Evolutionary conservation across 139 green algal genomes (phyloP).

Genomic region (Micromonas pusilla): DNA sequence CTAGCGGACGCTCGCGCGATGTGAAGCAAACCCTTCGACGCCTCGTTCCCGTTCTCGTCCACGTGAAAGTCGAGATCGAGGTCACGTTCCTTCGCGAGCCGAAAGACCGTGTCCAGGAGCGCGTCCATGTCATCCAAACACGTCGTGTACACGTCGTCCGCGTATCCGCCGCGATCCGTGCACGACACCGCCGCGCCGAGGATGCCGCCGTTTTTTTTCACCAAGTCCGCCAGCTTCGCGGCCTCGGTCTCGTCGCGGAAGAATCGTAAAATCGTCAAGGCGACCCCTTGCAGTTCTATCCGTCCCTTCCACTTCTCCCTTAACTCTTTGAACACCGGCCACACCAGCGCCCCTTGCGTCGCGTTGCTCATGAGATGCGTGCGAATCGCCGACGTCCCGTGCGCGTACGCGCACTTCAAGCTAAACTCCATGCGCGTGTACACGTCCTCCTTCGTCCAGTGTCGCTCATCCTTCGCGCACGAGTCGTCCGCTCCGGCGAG

Average conservation of each 20-base stretch:
- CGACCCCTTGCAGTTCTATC: conserved; percentile 56
- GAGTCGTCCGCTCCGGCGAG: conserved; percentile 55
- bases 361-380: conserved; percentile 66
- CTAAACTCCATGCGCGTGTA: conserved; percentile 65
- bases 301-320: conserved; percentile 36
- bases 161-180: conserved; percentile 49
- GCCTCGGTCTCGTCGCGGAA: conserved; percentile 50
- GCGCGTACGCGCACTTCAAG: conserved; percentile 56
- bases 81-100: conserved; percentile 49
- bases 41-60: conserved; percentile 67
- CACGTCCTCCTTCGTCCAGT: conserved; percentile 58
- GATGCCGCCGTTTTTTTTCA: conserved; percentile 48
- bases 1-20: conserved; percentile 52
- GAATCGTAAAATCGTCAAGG: conserved; percentile 53
- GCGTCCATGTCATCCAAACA: conserved; percentile 49
- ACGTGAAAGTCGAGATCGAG: conserved; percentile 68
- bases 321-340: conserved; percentile 49
- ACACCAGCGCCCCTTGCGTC: conserved; percentile 54
- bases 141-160: conserved; percentile 60
- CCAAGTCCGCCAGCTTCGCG: conserved; percentile 46
- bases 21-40: conserved; percentile 52
- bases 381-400: conserved; percentile 60
- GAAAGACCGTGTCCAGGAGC: conserved; percentile 65
- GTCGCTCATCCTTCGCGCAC: conserved; percentile 49
- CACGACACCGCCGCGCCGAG: conserved; percentile 65